These are phyloP conservation scores for Solanum tacnaense DNA, from an alignment of 257 asterid species.

Conservation along the genomic window DNA sequence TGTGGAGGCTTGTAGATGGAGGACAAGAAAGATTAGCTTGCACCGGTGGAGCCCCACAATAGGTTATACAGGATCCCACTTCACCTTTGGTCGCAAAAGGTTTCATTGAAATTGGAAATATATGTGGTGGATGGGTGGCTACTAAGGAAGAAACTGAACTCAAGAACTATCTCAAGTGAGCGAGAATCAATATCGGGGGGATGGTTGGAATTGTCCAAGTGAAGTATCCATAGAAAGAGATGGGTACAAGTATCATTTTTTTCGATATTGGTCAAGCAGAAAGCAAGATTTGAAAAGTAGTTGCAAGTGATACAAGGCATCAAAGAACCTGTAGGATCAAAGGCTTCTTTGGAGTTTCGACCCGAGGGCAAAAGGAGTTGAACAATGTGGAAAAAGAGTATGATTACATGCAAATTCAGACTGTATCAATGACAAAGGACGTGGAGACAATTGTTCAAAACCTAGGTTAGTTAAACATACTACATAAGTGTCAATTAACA, in stretches of 20 bases:
- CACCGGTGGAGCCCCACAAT: not conserved
- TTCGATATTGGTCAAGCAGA: not conserved
- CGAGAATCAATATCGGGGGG: not conserved
- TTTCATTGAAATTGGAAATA: not conserved
- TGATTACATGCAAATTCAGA: not conserved
- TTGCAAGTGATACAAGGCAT: not conserved
- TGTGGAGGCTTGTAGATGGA: not conserved
- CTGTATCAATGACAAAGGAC: not conserved
- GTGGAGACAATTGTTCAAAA: not conserved
- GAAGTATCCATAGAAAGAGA: not conserved
- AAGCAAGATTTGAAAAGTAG: not conserved
- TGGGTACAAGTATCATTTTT: not conserved
- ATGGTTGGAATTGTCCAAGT: not conserved
- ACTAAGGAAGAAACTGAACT: not conserved
- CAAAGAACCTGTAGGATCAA: not conserved
- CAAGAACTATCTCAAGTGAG: not conserved
- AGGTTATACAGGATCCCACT: not conserved
- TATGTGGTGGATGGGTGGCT: not conserved
- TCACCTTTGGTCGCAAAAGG: not conserved
- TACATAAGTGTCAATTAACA: not conserved
- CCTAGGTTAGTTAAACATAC: not conserved
- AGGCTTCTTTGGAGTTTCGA: not conserved
- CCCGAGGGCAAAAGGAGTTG: not conserved
- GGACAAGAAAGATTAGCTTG: not conserved
- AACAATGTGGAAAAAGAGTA: not conserved